Conservation (phyloP, 2,329 filamentous ascomycete genomes). For the Fusarium sp. region DNA sequence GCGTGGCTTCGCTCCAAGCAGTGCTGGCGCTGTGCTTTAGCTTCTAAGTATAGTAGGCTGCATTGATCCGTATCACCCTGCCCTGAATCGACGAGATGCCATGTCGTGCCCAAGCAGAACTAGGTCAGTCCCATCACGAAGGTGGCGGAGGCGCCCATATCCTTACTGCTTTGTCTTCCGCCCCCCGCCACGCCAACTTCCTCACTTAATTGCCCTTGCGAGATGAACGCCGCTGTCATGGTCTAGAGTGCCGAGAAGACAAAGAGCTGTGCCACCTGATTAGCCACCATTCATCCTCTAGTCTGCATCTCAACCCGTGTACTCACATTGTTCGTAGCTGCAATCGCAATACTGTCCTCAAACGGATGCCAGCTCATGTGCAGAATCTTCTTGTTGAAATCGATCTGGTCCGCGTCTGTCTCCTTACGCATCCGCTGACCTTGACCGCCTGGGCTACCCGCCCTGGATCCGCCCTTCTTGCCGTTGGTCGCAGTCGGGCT, state of each 20-base stretch:
- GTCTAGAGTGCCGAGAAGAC: conserved; percentile 80
- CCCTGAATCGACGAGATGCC: conserved; percentile 34
- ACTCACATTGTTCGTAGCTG: conserved; percentile 98
- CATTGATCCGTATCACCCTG: conserved; percentile 35
- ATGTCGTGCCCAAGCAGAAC: conserved; percentile 34
- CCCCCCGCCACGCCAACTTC: conserved; percentile 24
- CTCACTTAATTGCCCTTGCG: conserved; percentile 32
- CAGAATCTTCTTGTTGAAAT: conserved; percentile 99
- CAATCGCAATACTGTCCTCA: conserved; percentile 99
- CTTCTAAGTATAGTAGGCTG: conserved; percentile 43
- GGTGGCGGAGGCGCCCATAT: conserved; percentile 26
- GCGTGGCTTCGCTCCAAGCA: conserved; percentile 26
- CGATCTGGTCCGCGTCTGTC: conserved; percentile 98
- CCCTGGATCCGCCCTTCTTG: conserved; percentile 90
- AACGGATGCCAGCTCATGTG: conserved; percentile 99
- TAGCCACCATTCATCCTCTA: conserved; percentile 31
- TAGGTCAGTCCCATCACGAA: conserved; percentile 29
- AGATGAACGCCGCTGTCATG: conserved; percentile 43
- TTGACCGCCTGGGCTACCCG: conserved; percentile 84
- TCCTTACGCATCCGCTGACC: conserved; percentile 98
- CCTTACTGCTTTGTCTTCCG: conserved; percentile 34
- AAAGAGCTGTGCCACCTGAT: conserved; percentile 68
- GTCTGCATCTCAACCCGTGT: background rate
- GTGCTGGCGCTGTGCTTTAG: conserved; percentile 24
- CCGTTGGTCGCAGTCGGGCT: conserved; percentile 78